A percentile compares a stretch with the other conserved stretches of the same genome.
Conservation (phyloP, 2,329 filamentous ascomycete species). For the Trichothecium roseum region DNA sequence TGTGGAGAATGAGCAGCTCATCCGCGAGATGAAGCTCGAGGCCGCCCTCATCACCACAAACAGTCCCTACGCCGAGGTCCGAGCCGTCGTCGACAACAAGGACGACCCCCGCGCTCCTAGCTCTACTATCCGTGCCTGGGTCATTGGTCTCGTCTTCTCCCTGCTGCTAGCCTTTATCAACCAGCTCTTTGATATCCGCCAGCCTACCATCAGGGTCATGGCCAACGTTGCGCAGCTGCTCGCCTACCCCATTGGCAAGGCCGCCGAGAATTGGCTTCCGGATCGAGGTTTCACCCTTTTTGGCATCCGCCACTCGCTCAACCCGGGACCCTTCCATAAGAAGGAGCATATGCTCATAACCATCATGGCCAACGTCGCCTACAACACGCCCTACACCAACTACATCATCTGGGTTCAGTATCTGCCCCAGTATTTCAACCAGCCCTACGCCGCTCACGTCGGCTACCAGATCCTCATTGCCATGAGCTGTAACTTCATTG, state of each 20-base stretch:
- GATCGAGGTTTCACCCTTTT: conserved; percentile 30
- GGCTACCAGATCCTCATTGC: conserved; percentile 39
- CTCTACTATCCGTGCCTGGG: conserved; percentile 41
- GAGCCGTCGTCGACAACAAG: conserved; percentile 43
- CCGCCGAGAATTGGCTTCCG: conserved; percentile 33
- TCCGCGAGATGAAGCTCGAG: conserved; percentile 42
- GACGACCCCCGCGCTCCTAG: conserved; percentile 36
- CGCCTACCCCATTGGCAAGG: conserved; percentile 36
- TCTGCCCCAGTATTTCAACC: conserved; percentile 38
- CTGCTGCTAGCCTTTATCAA: conserved; percentile 37
- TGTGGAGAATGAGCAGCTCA: conserved; percentile 27
- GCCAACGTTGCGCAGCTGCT: conserved; percentile 43
- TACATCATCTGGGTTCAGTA: conserved; percentile 40
- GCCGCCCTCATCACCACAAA: conserved; percentile 39
- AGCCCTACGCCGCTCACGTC: conserved; percentile 34
- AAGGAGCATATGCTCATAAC: conserved; percentile 48
- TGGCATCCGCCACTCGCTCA: conserved; percentile 29
- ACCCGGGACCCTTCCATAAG: conserved; percentile 40
- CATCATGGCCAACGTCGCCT: conserved; percentile 43
- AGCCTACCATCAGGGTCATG: conserved; percentile 38
- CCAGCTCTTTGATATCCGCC: conserved; percentile 43
- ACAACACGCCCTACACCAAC: conserved; percentile 35
- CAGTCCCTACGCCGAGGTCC: conserved; percentile 45
- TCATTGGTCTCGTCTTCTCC: conserved; percentile 36
- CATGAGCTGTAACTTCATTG: conserved; percentile 42